These are phyloP conservation scores for Cladosporium sp. DNA, from an alignment of 2,329 filamentous ascomycete species.

Conservation along the genomic window DNA sequence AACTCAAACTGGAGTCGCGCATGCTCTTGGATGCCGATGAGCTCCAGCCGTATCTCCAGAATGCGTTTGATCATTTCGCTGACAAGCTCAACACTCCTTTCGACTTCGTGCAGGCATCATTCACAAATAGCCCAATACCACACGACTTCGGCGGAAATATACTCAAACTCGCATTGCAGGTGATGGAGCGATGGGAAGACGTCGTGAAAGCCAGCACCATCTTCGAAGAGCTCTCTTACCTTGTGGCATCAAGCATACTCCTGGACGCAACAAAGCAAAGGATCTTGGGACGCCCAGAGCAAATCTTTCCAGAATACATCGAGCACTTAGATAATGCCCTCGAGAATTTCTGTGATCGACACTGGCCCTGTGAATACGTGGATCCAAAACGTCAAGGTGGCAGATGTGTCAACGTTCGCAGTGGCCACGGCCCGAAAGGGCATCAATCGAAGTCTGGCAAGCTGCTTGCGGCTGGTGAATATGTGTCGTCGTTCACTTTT, in stretches of 20 bases:
- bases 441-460: conserved; percentile 37
- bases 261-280: conserved; percentile 35
- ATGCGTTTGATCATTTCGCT: conserved; percentile 46
- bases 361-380: conserved; percentile 39
- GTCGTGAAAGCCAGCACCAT: conserved; percentile 25
- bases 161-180: conserved; percentile 37
- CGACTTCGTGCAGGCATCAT: conserved; percentile 44
- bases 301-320: conserved; percentile 31
- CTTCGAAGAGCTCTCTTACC: conserved; percentile 36
- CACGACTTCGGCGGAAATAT: conserved; percentile 44
- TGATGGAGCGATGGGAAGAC: conserved; percentile 25
- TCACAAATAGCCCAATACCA: conserved; percentile 40
- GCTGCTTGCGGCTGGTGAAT: conserved; percentile 35
- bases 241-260: conserved; percentile 48
- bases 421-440: conserved; percentile 21
- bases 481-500: conserved; percentile 29
- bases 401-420: conserved; percentile 37
- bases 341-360: conserved; percentile 37
- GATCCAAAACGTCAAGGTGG: conserved; percentile 13
- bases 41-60: conserved; percentile 42
- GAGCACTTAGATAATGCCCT: conserved; percentile 34
- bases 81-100: conserved; percentile 40
- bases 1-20: conserved; percentile 39
- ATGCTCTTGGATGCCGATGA: conserved; percentile 42
- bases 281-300: conserved; percentile 18